These are phyloP conservation scores for Xylaria sp. DNA, from an alignment of 2,329 filamentous ascomycete genomes.

Conservation along the genomic window DNA sequence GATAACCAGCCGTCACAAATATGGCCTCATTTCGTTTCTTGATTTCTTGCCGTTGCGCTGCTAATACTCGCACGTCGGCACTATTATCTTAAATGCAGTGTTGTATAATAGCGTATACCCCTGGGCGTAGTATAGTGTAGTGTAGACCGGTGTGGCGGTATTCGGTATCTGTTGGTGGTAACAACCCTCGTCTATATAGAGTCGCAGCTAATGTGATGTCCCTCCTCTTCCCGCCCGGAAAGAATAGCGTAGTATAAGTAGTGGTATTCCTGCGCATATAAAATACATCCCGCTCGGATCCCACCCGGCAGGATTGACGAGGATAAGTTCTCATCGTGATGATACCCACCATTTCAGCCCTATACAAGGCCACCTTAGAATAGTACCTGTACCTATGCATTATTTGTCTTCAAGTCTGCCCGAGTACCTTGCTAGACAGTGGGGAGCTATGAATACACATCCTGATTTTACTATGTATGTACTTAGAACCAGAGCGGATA, in stretches of 20 bases:
- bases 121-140: neutral
- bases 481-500: slow-evolving; percentile 3
- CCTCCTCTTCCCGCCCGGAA: neutral
- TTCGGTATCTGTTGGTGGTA: neutral
- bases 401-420: too few relatives aligned
- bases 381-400: neutral
- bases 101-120: neutral
- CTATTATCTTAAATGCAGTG: neutral
- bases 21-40: too few relatives aligned
- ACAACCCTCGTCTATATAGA: neutral
- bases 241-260: neutral
- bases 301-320: slow-evolving; percentile 18
- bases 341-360: slow-evolving; percentile 40
- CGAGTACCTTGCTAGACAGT: too few relatives aligned
- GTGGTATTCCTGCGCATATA: slow-evolving; percentile 20
- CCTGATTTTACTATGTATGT: too few relatives aligned
- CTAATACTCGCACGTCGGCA: neutral
- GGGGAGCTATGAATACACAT: too few relatives aligned
- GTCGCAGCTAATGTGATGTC: neutral
- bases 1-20: neutral
- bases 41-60: neutral
- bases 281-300: slow-evolving; percentile 22
- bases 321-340: slow-evolving; percentile 10
- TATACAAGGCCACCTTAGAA: slow-evolving; percentile 29
- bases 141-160: neutral